Evolutionary conservation across 2,329 filamentous ascomycete genomes (phyloP).

Genomic region (Cercospora zeae-maydis): DNA sequence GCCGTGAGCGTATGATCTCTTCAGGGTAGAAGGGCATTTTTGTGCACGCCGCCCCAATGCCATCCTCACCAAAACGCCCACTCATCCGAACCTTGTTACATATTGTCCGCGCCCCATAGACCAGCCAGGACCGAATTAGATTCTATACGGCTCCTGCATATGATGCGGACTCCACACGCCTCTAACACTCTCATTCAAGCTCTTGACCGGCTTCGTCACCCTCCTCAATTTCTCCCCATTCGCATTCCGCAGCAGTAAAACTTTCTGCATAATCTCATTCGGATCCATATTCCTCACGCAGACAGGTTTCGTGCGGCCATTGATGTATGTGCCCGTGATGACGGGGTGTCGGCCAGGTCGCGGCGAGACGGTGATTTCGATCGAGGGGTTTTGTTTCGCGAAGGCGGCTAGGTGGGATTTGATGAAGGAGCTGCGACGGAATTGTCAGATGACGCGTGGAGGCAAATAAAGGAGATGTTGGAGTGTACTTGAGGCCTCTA

Average conservation of each 20-base stretch:
- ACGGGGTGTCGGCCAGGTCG: slow-evolving; percentile 87
- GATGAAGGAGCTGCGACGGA: slow-evolving; percentile 66
- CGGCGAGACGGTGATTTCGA: slow-evolving; percentile 89
- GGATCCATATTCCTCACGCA: slow-evolving; percentile 84
- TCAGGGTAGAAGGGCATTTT: too few relatives aligned
- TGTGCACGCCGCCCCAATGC: too few relatives aligned
- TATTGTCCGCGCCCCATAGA: background rate
- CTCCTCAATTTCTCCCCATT: slow-evolving; percentile 69
- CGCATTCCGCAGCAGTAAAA: slow-evolving; percentile 66
- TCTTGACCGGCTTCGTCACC: slow-evolving; percentile 57
- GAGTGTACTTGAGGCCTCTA: slow-evolving; percentile 79
- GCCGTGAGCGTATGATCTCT: too few relatives aligned
- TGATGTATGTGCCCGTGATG: slow-evolving; percentile 87
- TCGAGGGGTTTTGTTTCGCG: slow-evolving; percentile 74
- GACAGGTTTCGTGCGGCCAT: slow-evolving; percentile 77
- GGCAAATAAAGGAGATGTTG: slow-evolving; percentile 1
- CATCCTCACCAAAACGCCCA: too few relatives aligned
- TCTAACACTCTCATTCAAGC: slow-evolving; percentile 61
- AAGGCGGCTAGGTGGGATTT: slow-evolving; percentile 72
- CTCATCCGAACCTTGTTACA: background rate
- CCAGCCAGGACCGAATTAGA: slow-evolving; percentile 36
- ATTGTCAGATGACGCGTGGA: background rate
- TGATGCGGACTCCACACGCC: slow-evolving; percentile 65
- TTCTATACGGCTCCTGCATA: slow-evolving; percentile 48
- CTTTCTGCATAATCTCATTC: slow-evolving; percentile 77